Evolutionary conservation across 2,329 filamentous ascomycete genomes (phyloP), one percentile per base, ranked within the genome.

Genomic region (Microsporum canis): DNA sequence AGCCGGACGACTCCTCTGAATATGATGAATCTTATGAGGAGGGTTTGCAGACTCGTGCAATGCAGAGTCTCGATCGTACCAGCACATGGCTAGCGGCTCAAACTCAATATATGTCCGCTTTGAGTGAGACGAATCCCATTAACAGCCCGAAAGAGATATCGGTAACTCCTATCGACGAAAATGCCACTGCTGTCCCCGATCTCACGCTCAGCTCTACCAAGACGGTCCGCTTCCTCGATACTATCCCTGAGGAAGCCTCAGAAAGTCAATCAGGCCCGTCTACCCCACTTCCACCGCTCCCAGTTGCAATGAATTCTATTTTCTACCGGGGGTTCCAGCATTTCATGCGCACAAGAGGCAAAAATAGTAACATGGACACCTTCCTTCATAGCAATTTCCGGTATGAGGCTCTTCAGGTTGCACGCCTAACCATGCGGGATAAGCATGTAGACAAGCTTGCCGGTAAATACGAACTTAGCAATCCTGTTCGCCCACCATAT

Each of bases 251-350:
- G 76, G 60, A 74, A 78, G 63, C 75, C 74, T 45, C 73, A 72
- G 66, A 76, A 10, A 59, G 36, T n/a, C 27, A 8, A 3, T 56
- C 59, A 5, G 51, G 58, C 7, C 58, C 58, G 10, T 57, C 38
- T 36, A 62, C 57, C 29, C 60, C 61, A 3, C 45, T 61, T 71
- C 63, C 71, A 49, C 61, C 61, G 14, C 75, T 78, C 41, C 64
- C 68, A 75, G 80, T 60, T 76, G 80, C 74, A 73, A 85, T 82
- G 69, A 88, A 94, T 69, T 86, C 87, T 2, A 88, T 91, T 3
- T 96, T 96, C 74, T 92, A 91, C 76, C 87, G 88, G 63, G 90
- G 90, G 7, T 96, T 96, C 72, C 85, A 90, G 66, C 85, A 87
- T 69, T 82, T 89, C 66, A 77, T 86, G 53, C 36, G 38, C 10